These are phyloP conservation scores for Phytophthora rubi DNA, from an alignment of 352 stramenopile genomes.

Conservation along the genomic window DNA sequence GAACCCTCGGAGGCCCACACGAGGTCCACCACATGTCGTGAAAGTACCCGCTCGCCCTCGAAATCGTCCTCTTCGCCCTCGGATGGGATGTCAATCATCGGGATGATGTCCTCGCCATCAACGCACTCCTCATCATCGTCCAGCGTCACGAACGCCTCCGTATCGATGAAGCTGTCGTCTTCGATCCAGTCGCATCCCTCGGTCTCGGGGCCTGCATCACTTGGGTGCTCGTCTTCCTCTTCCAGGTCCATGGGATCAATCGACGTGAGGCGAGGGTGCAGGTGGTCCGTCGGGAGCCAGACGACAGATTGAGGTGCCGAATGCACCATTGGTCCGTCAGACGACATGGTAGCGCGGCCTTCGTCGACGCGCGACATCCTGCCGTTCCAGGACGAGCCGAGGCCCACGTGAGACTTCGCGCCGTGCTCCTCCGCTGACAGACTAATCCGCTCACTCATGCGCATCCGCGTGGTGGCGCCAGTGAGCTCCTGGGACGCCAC, in stretches of 20 bases:
- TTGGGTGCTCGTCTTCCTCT: constrained; percentile 1
- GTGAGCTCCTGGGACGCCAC: constrained; percentile 63
- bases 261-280: constrained; percentile 27
- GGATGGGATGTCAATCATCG: constrained; percentile 52
- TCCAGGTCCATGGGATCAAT: constrained; percentile 29
- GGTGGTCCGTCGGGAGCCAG: constrained; percentile 37
- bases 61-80: constrained; percentile 44
- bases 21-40: constrained; percentile 26
- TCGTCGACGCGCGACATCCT: constrained; percentile 37
- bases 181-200: constrained; percentile 20
- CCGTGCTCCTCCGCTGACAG: constrained; percentile 22
- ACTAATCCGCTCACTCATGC: constrained; percentile 28
- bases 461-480: constrained; percentile 18
- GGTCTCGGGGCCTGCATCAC: constrained; percentile 10
- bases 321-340: constrained; percentile 27
- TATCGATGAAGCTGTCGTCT: constrained; percentile 40
- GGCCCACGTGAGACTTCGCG: constrained; percentile 17
- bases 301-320: constrained; percentile 30
- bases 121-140: constrained; percentile 33
- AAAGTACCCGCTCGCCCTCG: constrained; percentile 23
- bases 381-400: constrained; percentile 26
- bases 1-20: constrained; percentile 21
- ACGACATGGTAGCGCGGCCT: constrained; percentile 46
- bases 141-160: constrained; percentile 39
- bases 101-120: constrained; percentile 27